Percentiles rank a stretch among this genome's conserved stretches.
phyloP scores from a whole-genome alignment of 176 grass and related monocot genomes.

The Pontederia paniculata region DNA sequence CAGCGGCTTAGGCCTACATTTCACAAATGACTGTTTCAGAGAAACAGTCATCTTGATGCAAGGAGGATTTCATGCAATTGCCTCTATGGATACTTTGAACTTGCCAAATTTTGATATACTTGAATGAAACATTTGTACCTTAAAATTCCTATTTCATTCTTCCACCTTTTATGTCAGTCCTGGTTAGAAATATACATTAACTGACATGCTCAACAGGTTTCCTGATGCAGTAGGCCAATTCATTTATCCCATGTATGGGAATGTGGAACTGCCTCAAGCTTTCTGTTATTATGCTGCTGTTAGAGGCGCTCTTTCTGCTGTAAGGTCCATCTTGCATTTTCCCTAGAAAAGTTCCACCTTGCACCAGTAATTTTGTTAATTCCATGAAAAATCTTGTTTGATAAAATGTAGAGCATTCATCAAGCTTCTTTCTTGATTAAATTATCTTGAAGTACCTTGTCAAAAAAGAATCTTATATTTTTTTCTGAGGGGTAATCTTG shows the following conservation, averaged over 20 bases:
- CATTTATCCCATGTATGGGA: slow-evolving; percentile 91
- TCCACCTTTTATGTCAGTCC: not conserved
- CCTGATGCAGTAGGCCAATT: slow-evolving; percentile 82
- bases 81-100: no score
- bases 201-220: slow-evolving; percentile 39
- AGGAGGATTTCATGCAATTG: no score
- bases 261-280: slow-evolving; percentile 93
- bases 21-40: no score
- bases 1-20: no score
- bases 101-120: no score
- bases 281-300: slow-evolving; percentile 96
- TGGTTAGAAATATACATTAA: not conserved
- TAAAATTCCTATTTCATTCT: not conserved
- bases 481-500: no score
- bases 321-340: slow-evolving; percentile 5
- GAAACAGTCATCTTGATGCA: no score
- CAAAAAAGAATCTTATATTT: no score
- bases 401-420: no score
- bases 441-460: not conserved
- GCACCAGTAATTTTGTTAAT: slow-evolving; percentile 3
- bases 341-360: slow-evolving; percentile 6
- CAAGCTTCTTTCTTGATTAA: not conserved
- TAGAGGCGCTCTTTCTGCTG: slow-evolving; percentile 88
- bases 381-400: no score
- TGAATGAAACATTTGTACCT: no score